phyloP scores from a whole-genome alignment of 768 basidiomycete genomes.

The Termitomyces titanicus region DNA sequence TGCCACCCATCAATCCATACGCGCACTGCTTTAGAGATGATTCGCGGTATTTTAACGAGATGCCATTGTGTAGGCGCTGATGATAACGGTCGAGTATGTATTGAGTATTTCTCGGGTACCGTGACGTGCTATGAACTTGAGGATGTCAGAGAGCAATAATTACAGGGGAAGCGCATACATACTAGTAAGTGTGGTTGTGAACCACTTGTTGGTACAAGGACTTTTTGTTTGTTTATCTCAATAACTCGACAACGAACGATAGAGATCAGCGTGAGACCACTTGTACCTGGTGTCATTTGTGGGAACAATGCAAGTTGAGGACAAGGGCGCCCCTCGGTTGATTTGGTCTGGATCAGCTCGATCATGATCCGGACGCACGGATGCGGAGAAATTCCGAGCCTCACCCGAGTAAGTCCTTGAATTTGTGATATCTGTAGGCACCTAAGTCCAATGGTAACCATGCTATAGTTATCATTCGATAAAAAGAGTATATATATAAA shows the following conservation, averaged over 20 bases:
- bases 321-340: too few relatives aligned
- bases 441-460: too few relatives aligned
- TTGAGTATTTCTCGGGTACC: too few relatives aligned
- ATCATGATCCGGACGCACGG: neutral
- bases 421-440: too few relatives aligned
- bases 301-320: neutral
- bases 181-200: neutral
- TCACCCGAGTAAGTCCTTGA: too few relatives aligned
- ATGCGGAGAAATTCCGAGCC: too few relatives aligned
- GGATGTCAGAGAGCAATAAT: neutral
- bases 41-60: neutral
- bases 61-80: neutral
- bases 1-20: neutral
- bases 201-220: too few relatives aligned
- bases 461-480: too few relatives aligned
- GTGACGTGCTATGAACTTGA: neutral
- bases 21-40: neutral
- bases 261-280: neutral
- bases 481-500: too few relatives aligned
- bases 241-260: neutral
- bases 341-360: neutral
- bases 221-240: neutral
- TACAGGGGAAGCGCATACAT: neutral
- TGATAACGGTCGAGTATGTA: too few relatives aligned
- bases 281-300: neutral